Evolutionary conservation across 768 basidiomycete genomes (phyloP), one percentile per base, ranked within the genome.

Genomic region (Podaxis sp.): DNA sequence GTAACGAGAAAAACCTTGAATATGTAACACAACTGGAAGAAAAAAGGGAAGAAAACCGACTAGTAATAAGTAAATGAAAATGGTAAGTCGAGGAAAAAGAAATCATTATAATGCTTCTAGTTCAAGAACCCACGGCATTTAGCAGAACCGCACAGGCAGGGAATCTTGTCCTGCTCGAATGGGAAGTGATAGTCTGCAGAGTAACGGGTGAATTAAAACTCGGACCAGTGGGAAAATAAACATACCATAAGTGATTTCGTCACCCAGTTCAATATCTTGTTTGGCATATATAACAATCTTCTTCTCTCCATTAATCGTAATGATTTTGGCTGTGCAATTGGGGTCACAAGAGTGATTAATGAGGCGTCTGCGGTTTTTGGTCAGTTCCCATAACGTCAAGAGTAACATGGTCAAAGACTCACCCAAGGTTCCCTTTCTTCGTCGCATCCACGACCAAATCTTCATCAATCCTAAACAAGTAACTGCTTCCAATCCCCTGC

Each of bases 271-370:
- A 69, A 99, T 95, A 68, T 92, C 92, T 68, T 93, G 87, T 76
- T 98, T 97, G 36, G 97, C 97, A 74, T 99, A 99, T 57, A 99
- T 99, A 72, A 99, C 97, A 69, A 99, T 99, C 84, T 97, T 95
- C 83, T 95, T 95, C 77, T 92, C 92, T 49, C 92, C 89, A 70
- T 83, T 95, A 73, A 95, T 93, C 65, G 90, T 93, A 68, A 93
- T 94, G 70, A 93, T 93, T 79, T 93, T 94, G 48, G 92, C 92
- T 9, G 88, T 93, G 71, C 92, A 93, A 65, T 93, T 93, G 13
- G 97, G 97, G 70, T 96, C 94, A 71, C 97, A 99, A 49, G 95
- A 98, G 70, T 99, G 97, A 74, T 99, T 99, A 76, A 99, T 99
- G 70, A 99, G 77, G 52, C 97, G 96, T 61, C 96, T 97, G 63